Evolutionary conservation across 768 basidiomycete species (phyloP).

Genomic region (Crucibulum laeve): DNA sequence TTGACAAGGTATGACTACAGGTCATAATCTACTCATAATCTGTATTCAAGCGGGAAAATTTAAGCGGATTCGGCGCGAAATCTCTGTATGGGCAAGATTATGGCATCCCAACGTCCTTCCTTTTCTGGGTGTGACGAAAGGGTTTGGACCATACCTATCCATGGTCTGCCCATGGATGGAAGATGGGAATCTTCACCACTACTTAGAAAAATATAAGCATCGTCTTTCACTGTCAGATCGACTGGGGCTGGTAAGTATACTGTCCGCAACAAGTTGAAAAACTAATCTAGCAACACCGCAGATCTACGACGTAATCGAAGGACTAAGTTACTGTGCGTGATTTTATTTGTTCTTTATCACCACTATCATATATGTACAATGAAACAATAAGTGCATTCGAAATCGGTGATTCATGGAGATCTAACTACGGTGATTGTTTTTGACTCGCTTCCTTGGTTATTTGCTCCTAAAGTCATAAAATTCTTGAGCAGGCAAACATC

Average conservation of each 20-base stretch:
- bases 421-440: slow-evolving; percentile 20
- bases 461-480: background rate
- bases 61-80: background rate
- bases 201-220: slow-evolving; percentile 3
- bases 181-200: slow-evolving; percentile 7
- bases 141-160: slow-evolving; percentile 5
- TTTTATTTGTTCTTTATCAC: too few species aligned
- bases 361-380: too few species aligned
- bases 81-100: slow-evolving; percentile 4
- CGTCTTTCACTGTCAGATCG: background rate
- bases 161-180: slow-evolving; percentile 11
- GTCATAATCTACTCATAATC: too few species aligned
- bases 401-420: slow-evolving; percentile 23
- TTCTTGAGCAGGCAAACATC: slow-evolving; percentile 24
- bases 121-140: slow-evolving; percentile 3
- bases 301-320: too few species aligned
- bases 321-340: too few species aligned
- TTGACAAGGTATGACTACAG: too few species aligned
- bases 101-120: slow-evolving; percentile 7
- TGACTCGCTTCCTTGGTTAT: background rate
- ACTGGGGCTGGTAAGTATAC: background rate
- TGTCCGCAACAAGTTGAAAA: background rate
- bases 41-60: too few species aligned
- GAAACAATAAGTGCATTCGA: slow-evolving; percentile 13
- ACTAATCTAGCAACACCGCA: background rate